phyloP scores from a whole-genome alignment of 192 early-diverging fungal species.

The Endogone sp. region DNA sequence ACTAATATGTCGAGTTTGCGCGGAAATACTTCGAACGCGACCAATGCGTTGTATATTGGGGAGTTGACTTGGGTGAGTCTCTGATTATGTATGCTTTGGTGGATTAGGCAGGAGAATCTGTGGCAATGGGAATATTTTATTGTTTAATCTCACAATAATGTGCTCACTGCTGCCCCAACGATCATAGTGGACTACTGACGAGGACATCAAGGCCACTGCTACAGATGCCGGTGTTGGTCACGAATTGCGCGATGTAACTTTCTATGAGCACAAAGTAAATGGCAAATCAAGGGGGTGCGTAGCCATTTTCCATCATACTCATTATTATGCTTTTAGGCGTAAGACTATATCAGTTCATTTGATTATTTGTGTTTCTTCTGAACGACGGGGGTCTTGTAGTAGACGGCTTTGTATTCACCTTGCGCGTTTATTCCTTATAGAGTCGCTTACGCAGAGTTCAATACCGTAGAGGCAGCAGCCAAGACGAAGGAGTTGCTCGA shows the following conservation, averaged over 20 bases:
- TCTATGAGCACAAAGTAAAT: constrained; percentile 61
- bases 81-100: not conserved
- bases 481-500: constrained; percentile 39
- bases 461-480: constrained; percentile 28
- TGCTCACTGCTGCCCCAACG: not conserved
- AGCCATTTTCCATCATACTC: not conserved
- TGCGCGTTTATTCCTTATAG: constrained; percentile 9
- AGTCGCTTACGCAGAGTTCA: constrained; percentile 54
- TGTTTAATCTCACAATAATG: not conserved
- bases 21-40: constrained; percentile 20
- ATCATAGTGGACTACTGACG: constrained; percentile 53
- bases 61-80: constrained; percentile 40
- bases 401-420: not conserved
- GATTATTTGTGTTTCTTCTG: too few relatives aligned
- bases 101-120: not conserved
- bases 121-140: too few relatives aligned
- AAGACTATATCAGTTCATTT: too few relatives aligned
- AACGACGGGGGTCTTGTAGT: too few relatives aligned
- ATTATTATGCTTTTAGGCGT: constrained; percentile 3
- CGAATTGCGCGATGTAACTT: constrained; percentile 49
- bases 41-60: constrained; percentile 37
- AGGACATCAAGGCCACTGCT: constrained; percentile 39
- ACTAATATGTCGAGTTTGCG: constrained; percentile 17
- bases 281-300: constrained; percentile 57
- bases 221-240: constrained; percentile 42